Base-by-base conservation (phyloP, 73 alveolate genomes). In the Effrenium voratum region DNA sequence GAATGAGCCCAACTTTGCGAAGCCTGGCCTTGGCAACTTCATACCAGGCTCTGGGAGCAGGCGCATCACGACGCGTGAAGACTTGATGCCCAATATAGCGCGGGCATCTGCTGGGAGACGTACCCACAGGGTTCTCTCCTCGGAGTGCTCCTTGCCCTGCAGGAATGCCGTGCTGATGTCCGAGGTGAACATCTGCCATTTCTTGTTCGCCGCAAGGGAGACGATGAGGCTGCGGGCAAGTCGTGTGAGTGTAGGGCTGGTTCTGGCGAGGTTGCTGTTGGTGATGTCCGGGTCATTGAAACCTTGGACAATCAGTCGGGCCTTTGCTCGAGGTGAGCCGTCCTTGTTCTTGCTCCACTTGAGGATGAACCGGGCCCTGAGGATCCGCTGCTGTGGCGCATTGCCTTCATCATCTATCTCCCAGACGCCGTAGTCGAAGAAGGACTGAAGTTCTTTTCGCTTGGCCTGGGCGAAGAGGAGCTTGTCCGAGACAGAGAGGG, bases 281-380 rank as follows among this genome's bases (percentile, higher is more conserved):
- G 38, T 22, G 82, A 46, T 46, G 13, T 70, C 82, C 15, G 82
- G 82, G 32, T 70, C 82, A 5, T 12, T 2, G 32, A 70, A 70
- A 6, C 82, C 82, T 12, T 70, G 82, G 32, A 32, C 38, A 13
- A 70, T 36, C 47, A 70, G 32, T 3, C 82, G 26, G 47, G 82
- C 82, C 47, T 70, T 70, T 8, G 82, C 82, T 2, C 82, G 82
- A n/a, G 82, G 82, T 3, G 82, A 34, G 5, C 82, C 82, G 46
- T 70, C 47, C 32, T 44, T 28, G 47, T 70, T n/a, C 82, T 70
- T 70, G 82, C 32, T 0, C 82, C 82, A 70, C 82, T 70, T 70
- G 34, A 70, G 82, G 45, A 70, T 70, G 82, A 70, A 16, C 4
- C 24, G 82, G 49, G 82, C 82, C 47, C 38, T 70, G 82, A 70